Evolutionary conservation across 1,139 yeast genomes (phyloP), one percentile per base, ranked within the genome.

Genomic region (Yamadazyma atmosphaerica): DNA sequence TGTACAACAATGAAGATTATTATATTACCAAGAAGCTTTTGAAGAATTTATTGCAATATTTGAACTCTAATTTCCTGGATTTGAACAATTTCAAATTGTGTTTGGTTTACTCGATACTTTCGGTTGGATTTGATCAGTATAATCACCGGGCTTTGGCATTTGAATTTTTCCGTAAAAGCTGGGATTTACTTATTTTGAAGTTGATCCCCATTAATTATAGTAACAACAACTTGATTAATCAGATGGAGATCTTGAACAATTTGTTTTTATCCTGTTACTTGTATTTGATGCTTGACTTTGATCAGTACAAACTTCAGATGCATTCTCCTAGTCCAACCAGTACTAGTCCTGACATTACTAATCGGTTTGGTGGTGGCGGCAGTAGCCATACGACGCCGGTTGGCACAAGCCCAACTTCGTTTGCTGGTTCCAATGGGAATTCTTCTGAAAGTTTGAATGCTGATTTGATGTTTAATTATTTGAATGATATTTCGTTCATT

Each of bases 121-220:
- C 64, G 2, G 46, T 61, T 15, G 71, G 71, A 4, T 52, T 43
- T 34, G 43, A 49, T 13, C 39, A 47, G 15, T 50, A 51, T 35
- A 47, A 51, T 18, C 42, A 55, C 13, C 28, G 43, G 8, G 38
- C 37, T 5, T 65, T 63, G 36, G 60, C 68, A 4, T 54, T 65
- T 11, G 53, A 52, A 6, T 61, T 58, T 43, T 68, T 70, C 45
- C 67, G 61, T 41, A 72, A 62, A 42, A 56, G 70, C 28, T 74
- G 79, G 79, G 61, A 63, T 36, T 56, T 73, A 14, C 56, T 74
- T 27, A 70, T 72, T 31, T 61, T 68, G 33, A 66, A 68, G 34
- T 54, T 67, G 33, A 69, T 74, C 16, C 74, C 75, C 18, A 36
- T 39, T 2, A 70, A 67, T 44, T 70, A 71, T 51, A 65, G 63